Evolutionary conservation across 495 filamentous ascomycete genomes (phyloP).

Genomic region (Penicillium longicatenatum): DNA sequence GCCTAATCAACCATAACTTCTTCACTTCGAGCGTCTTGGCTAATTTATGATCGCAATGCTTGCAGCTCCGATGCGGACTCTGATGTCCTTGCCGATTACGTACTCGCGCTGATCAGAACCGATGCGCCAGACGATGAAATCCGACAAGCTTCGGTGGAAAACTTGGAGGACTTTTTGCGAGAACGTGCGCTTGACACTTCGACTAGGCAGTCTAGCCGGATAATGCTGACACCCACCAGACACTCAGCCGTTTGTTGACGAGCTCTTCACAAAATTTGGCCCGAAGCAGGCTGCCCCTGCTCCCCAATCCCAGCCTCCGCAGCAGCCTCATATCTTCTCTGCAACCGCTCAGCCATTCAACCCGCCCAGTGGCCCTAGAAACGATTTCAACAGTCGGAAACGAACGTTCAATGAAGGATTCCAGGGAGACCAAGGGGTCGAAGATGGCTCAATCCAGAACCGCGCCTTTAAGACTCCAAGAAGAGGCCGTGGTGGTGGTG

Average conservation of each 20-base stretch:
- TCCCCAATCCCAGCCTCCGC: conserved; percentile 59
- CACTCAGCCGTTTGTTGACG: conserved; percentile 75
- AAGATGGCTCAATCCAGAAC: conserved; percentile 45
- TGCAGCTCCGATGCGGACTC: conserved; percentile 89
- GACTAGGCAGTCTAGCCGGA: background rate
- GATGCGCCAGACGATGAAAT: conserved; percentile 77
- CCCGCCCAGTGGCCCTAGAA: conserved; percentile 37
- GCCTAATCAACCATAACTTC: background rate
- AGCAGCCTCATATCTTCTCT: conserved; percentile 36
- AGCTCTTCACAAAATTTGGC: conserved; percentile 73
- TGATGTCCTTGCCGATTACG: conserved; percentile 94
- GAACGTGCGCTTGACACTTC: conserved; percentile 59
- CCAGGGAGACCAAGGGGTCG: conserved; percentile 51
- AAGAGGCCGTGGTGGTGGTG: conserved; percentile 60
- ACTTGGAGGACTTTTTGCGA: conserved; percentile 85
- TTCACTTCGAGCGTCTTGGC: background rate
- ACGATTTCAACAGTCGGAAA: conserved; percentile 47
- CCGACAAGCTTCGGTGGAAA: conserved; percentile 70
- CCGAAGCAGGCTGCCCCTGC: conserved; percentile 48
- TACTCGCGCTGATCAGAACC: conserved; percentile 82
- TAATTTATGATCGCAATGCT: conserved; percentile 10
- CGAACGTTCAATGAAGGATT: conserved; percentile 61
- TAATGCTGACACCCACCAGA: conserved; percentile 49
- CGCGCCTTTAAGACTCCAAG: conserved; percentile 74
- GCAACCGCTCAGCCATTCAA: conserved; percentile 31